A percentile compares a stretch with the other conserved stretches of the same genome.
Conservation (phyloP, 805 yeast species). For the Candida arabinofermentans region DNA sequence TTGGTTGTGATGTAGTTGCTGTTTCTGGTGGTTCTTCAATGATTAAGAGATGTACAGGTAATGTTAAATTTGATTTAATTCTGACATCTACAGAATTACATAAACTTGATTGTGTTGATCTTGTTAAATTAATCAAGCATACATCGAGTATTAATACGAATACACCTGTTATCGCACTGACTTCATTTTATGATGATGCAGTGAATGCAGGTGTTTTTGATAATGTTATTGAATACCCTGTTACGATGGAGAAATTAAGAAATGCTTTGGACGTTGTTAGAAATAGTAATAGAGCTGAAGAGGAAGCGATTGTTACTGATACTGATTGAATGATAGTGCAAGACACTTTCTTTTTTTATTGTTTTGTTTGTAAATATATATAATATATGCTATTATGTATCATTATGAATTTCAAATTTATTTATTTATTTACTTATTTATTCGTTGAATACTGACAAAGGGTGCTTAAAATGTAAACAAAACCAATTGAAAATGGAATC, state of each 20-base stretch:
- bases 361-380: too few relatives aligned
- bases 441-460: too few relatives aligned
- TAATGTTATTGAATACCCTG: constrained; percentile 73
- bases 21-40: constrained; percentile 80
- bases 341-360: too few relatives aligned
- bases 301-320: constrained; percentile 32
- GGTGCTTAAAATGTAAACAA: too few relatives aligned
- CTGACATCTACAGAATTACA: constrained; percentile 69
- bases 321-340: constrained; percentile 20
- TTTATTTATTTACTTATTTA: not conserved
- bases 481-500: too few relatives aligned
- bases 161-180: constrained; percentile 74
- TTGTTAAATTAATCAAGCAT: constrained; percentile 67
- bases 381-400: not conserved
- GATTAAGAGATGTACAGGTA: constrained; percentile 75
- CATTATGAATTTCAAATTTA: not conserved
- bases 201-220: constrained; percentile 50
- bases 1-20: constrained; percentile 78
- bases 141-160: constrained; percentile 74
- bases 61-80: constrained; percentile 79
- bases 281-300: constrained; percentile 18
- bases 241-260: constrained; percentile 32
- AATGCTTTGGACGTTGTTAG: constrained; percentile 27
- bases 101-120: constrained; percentile 67
- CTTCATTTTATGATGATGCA: constrained; percentile 71